phyloP scores from a whole-genome alignment of 345 rosid species.

The Eucalyptus erythrocorys region DNA sequence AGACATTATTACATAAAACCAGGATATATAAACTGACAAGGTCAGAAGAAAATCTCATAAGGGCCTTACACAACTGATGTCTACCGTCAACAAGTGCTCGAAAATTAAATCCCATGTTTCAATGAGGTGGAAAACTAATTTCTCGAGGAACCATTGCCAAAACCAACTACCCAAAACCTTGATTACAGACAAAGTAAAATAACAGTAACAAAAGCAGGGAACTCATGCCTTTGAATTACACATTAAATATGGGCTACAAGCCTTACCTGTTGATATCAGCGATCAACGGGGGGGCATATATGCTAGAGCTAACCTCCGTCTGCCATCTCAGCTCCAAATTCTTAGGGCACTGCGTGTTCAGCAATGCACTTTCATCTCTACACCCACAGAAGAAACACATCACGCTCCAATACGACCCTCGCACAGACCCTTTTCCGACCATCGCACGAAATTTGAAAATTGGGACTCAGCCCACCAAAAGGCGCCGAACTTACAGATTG shows the following conservation, averaged over 20 bases:
- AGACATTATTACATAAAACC: neutral
- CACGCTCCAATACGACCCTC: neutral
- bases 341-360: conserved; percentile 89
- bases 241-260: neutral
- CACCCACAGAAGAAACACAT: neutral
- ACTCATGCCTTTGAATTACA: neutral
- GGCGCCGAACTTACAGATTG: conserved; percentile 37
- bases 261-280: conserved; percentile 88
- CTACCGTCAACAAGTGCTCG: neutral
- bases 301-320: conserved; percentile 95
- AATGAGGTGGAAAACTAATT: neutral
- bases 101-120: neutral
- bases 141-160: neutral
- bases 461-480: neutral
- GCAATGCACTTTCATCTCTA: conserved; percentile 82
- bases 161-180: neutral
- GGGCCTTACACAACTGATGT: neutral
- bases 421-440: neutral
- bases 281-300: conserved; percentile 86
- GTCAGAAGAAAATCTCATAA: neutral
- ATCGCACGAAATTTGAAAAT: neutral
- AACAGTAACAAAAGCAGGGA: neutral
- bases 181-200: neutral
- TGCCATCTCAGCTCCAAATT: conserved; percentile 98
- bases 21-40: neutral